A percentile compares a stretch with the other conserved stretches of the same genome.
Evolutionary conservation across 2,329 filamentous ascomycete genomes (phyloP).

Genomic region (Grosmannia huntii): DNA sequence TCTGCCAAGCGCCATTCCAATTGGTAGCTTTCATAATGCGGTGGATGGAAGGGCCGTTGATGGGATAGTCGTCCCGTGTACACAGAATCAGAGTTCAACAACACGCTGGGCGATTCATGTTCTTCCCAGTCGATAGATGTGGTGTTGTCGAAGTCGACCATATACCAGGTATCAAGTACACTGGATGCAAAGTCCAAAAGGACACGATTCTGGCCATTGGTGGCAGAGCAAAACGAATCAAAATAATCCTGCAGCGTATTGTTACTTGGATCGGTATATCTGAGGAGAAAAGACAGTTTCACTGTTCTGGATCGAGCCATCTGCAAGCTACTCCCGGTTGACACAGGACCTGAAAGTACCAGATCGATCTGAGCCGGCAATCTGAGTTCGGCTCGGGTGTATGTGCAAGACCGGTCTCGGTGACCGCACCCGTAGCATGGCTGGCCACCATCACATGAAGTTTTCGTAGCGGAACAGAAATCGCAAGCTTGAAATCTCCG

Average conservation of each 20-base stretch:
- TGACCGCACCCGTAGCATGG: background rate
- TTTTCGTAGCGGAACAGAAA: background rate
- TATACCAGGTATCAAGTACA: background rate
- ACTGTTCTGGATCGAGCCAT: background rate
- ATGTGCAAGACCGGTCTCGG: background rate
- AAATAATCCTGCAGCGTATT: background rate
- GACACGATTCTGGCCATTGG: background rate
- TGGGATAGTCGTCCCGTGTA: background rate
- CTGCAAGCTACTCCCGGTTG: background rate
- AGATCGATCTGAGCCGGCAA: background rate
- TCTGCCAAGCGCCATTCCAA: background rate
- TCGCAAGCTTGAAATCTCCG: background rate
- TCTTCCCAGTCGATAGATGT: background rate
- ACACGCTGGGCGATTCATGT: background rate
- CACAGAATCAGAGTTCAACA: background rate
- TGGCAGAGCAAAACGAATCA: background rate
- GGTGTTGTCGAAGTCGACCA: background rate
- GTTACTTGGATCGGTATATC: background rate
- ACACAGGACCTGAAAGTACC: background rate
- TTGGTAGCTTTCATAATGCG: background rate
- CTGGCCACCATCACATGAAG: background rate
- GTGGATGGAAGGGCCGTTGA: background rate
- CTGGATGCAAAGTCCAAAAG: background rate
- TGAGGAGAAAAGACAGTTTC: background rate
- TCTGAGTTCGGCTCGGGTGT: background rate